Conservation (phyloP, 2,329 filamentous ascomycete genomes). For the Pseudonectria foliicola region DNA sequence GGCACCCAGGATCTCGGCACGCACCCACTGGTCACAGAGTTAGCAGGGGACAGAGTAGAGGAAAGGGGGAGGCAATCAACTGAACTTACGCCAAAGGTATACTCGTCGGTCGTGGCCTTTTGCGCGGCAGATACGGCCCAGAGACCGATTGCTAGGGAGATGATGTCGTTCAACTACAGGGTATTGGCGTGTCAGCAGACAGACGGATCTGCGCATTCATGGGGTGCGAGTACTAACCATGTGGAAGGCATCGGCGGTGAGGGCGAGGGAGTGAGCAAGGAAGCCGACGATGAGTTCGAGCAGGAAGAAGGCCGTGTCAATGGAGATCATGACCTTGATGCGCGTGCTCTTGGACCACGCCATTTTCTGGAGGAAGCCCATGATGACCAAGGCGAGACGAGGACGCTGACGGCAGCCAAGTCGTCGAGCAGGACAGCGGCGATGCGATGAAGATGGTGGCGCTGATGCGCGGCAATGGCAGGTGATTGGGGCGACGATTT, state of each 20-base stretch:
- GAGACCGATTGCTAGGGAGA: slow-evolving; percentile 83
- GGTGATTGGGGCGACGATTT: too few species aligned
- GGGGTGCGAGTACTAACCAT: slow-evolving; percentile 57
- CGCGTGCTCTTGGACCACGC: slow-evolving; percentile 86
- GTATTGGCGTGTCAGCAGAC: slow-evolving; percentile 12
- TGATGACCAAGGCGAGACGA: slow-evolving; percentile 9
- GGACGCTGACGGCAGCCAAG: slow-evolving; percentile 1
- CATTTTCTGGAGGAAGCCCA: slow-evolving; percentile 47
- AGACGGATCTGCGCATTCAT: too few species aligned
- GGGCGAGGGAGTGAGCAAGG: slow-evolving; percentile 79
- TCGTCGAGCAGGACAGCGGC: neutral
- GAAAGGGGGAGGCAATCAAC: too few species aligned
- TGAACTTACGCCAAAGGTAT: slow-evolving; percentile 81
- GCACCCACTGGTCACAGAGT: slow-evolving; percentile 65
- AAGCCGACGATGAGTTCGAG: slow-evolving; percentile 83
- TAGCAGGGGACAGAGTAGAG: neutral
- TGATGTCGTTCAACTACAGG: slow-evolving; percentile 82
- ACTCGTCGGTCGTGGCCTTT: slow-evolving; percentile 79
- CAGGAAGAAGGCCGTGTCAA: slow-evolving; percentile 85
- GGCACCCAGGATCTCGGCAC: slow-evolving; percentile 91
- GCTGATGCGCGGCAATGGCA: too few species aligned
- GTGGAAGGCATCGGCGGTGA: slow-evolving; percentile 96
- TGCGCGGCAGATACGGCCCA: slow-evolving; percentile 92
- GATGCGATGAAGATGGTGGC: too few species aligned
- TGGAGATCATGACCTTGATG: slow-evolving; percentile 86